phyloP scores from a whole-genome alignment of 225 moss, liverwort and hornwort genomes.

The Polytrichum formosum region DNA sequence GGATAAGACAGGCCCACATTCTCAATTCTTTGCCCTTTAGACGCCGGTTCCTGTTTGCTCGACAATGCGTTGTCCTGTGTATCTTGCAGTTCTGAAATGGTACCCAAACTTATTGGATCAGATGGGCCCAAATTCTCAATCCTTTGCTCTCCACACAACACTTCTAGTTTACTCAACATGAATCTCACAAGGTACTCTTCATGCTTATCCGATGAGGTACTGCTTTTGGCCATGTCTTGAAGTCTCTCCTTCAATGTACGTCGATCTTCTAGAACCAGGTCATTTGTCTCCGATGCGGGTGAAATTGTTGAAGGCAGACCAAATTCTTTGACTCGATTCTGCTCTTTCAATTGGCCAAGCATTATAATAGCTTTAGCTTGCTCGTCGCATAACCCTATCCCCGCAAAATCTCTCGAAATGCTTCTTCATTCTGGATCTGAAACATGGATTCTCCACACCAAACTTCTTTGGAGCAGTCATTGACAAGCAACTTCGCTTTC shows the following conservation, averaged over 20 bases:
- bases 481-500: not conserved
- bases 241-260: not conserved
- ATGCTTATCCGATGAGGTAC: not conserved
- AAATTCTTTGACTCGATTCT: not conserved
- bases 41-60: no score
- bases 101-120: no score
- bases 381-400: not conserved
- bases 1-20: not conserved
- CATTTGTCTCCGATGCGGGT: not conserved
- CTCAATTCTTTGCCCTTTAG: no score
- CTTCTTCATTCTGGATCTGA: constrained; percentile 10
- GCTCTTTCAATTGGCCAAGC: no score
- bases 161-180: not conserved
- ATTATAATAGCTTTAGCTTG: not conserved
- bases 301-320: not conserved
- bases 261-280: not conserved
- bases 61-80: no score
- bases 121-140: not conserved
- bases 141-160: not conserved
- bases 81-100: not conserved
- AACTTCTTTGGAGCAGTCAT: not conserved
- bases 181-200: not conserved
- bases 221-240: not conserved
- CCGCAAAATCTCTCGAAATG: not conserved
- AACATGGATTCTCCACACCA: constrained; percentile 1